Percentiles rank a stretch among this genome's conserved stretches.
Evolutionary conservation across 2,329 filamentous ascomycete genomes (phyloP).

Genomic region (Phialophora tarda): DNA sequence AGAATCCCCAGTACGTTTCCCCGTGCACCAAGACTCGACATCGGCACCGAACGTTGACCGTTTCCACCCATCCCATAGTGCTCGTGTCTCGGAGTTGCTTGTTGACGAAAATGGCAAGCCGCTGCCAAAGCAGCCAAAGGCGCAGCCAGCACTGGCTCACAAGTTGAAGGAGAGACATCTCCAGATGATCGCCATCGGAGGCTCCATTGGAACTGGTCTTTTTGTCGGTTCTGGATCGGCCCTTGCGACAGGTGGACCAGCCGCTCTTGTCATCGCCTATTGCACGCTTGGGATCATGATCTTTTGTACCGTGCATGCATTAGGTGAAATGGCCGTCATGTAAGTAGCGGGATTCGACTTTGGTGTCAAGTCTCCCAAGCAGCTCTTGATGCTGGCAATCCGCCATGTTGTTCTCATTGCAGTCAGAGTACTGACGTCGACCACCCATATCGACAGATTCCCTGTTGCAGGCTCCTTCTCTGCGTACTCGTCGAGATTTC

Average conservation of each 20-base stretch:
- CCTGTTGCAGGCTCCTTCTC: conserved; percentile 91
- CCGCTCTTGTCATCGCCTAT: conserved; percentile 76
- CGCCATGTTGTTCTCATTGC: no score
- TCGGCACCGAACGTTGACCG: background rate
- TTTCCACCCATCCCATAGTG: conserved; percentile 23
- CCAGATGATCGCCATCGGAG: conserved; percentile 71
- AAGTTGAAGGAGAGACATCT: conserved; percentile 82
- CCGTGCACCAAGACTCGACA: background rate
- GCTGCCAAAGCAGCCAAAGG: conserved; percentile 66
- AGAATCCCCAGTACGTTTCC: conserved; percentile 46
- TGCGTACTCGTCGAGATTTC: conserved; percentile 85
- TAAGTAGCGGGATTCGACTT: background rate
- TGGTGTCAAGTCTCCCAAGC: no score
- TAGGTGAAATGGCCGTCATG: conserved; percentile 86
- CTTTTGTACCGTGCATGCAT: conserved; percentile 86
- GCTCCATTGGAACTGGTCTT: conserved; percentile 85
- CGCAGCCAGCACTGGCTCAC: conserved; percentile 75
- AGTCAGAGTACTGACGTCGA: background rate
- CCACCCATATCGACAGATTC: conserved; percentile 54
- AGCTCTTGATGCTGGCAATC: no score
- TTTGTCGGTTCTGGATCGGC: conserved; percentile 82
- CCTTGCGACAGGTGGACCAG: conserved; percentile 73
- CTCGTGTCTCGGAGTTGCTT: conserved; percentile 42
- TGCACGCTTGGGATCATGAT: conserved; percentile 80
- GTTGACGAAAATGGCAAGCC: conserved; percentile 59